Base-by-base conservation (phyloP, 208 protist genomes). In the Leishmania tropica region DNA sequence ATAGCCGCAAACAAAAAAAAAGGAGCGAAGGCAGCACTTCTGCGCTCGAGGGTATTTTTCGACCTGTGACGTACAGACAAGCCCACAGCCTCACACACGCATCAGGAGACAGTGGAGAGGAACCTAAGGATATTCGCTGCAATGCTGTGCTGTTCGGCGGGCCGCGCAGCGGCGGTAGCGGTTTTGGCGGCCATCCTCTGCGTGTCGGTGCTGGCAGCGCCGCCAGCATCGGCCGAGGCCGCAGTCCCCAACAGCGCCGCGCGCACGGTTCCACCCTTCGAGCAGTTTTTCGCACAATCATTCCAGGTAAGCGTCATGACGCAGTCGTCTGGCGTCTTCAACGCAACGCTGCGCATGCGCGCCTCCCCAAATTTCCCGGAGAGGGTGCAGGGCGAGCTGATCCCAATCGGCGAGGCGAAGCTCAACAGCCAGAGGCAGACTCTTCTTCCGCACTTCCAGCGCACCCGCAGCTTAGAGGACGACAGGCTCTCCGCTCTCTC, bases 241-340 rank as follows among this genome's bases (percentile, higher is more conserved):
- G 7, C 78, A 28, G 31, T 81, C 7, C 48, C n/a, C 62, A 81
- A 76, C 31, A 74, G 62, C 17, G 81, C 35, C 4, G 58, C 72
- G 24, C 45, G 17, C 0, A 24, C 80, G 19, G 28, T 89, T 15
- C 91, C 91, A n/a, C 35, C 78, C 3, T 78, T 95, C 31, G 88
- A 90, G 78, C 73, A 85, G 35, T 78, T 95, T 17, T 89, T 96
- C 21, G 84, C 78, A 0, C 93, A 96, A 79, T 54, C 87, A 7
- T 96, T 95, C 78, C 76, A 83, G 10, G 89, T 96, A 2, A 94
- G 93, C 58, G 88, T 96, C n/a, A 87, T 96, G 53, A 91, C 93
- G 5, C 54, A 85, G 40, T 86, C 75, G 37, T 93, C 88, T 58
- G 93, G 93, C 58, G 81, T 83, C 58, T 96, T 96, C 68, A 96